Base-by-base conservation (phyloP, 257 asterid species). In the Solanum rostratum region DNA sequence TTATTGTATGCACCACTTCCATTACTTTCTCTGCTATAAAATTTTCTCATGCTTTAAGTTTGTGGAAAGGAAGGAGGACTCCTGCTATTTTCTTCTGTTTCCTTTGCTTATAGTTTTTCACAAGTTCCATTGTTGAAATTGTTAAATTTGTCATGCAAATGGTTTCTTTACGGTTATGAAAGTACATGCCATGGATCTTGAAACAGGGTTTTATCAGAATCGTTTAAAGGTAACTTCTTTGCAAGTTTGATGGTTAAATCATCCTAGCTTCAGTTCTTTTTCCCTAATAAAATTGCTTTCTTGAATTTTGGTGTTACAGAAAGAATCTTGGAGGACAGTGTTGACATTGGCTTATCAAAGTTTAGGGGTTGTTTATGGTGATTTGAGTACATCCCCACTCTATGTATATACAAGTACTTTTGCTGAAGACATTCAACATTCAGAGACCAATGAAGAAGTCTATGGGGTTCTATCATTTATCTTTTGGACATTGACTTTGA, bases 361-460 rank as follows among this genome's bases (percentile, higher is more conserved):
- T 86, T 86, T 95, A 85, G 98, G 98, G 10, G 98, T 95, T 84
- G 98, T 95, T 20, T 95, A 95, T 91, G 98, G 98, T 79, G 98
- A 95, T 92, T 93, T 95, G 88, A 93, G 97, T 68, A 95, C 90
- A 33, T 95, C 98, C 2, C 98, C 97, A 49, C 87, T 95, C 83
- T 95, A 95, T 92, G 98, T 95, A 5, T 95, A 86, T 90, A 92
- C 89, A 90, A 95, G 90, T 49, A 95, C 98, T 86, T 95, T 93
- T 87, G 98, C 96, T 50, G 97, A 92, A 81, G 98, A 95, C 76
- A 95, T 95, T 59, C 49, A 85, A n/a, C 97, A 93, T 53, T 86
- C 98, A 20, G 95, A 92, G 69, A 89, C 93, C 7, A 95, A 95
- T 87, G 98, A 95, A 68, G 98, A 95, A 84, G 90, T 95, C 54